Evolutionary conservation across 2,329 filamentous ascomycete genomes (phyloP).

Genomic region (Colletotrichum chrysophilum): DNA sequence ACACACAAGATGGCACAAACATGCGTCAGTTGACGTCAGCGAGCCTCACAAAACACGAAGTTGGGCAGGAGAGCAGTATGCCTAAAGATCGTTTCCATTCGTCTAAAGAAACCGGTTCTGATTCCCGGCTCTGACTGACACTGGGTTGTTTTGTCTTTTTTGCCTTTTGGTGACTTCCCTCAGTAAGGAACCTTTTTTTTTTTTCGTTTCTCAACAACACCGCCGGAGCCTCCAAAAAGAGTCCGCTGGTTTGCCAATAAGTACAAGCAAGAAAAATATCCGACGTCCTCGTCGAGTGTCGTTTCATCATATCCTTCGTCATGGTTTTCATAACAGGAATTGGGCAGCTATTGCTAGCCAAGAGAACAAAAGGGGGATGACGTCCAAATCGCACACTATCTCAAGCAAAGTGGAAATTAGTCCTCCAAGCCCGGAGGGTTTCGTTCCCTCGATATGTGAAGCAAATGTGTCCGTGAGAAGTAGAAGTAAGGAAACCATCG

Average conservation of each 20-base stretch:
- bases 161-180: neutral
- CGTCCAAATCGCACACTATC: constrained; percentile 9
- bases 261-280: neutral
- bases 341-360: neutral
- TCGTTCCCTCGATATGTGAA: constrained; percentile 17
- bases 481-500: constrained; percentile 10
- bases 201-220: neutral
- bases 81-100: constrained; percentile 2
- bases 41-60: neutral
- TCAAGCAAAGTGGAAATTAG: constrained; percentile 9
- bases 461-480: constrained; percentile 18
- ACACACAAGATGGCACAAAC: neutral
- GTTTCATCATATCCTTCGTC: constrained; percentile 21
- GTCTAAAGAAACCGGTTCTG: constrained; percentile 1
- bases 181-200: neutral
- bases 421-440: constrained; percentile 11
- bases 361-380: neutral
- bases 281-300: constrained; percentile 12
- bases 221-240: neutral
- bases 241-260: neutral
- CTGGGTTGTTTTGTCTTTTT: neutral
- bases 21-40: neutral
- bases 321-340: constrained; percentile 11
- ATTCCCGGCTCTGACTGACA: neutral
- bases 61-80: neutral